Evolutionary conservation across 345 rosid species (phyloP).

Genomic region (Brassica cretica): DNA sequence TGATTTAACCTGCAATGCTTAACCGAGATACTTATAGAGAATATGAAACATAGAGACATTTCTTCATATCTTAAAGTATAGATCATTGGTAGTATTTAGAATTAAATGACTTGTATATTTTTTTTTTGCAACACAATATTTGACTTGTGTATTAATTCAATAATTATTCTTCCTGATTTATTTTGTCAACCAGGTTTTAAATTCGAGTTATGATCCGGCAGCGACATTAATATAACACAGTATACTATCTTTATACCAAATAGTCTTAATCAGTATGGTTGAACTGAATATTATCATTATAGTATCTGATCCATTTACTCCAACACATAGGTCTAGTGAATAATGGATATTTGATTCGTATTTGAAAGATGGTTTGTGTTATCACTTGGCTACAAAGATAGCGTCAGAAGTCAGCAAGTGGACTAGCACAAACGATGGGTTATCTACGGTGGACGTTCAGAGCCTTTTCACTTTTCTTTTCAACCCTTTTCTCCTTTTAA

Average conservation of each 20-base stretch:
- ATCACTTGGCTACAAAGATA: constrained; percentile 1
- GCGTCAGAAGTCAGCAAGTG: constrained; percentile 1
- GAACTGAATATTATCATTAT: neutral
- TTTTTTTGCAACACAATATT: no score
- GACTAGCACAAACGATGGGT: neutral
- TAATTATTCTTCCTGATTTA: neutral
- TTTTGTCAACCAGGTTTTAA: neutral
- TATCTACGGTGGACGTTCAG: constrained; percentile 4
- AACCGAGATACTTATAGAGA: no score
- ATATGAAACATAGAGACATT: no score
- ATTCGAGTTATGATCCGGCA: neutral
- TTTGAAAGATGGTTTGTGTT: neutral
- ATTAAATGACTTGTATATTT: neutral
- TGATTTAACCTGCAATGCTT: no score
- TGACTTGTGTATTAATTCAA: neutral
- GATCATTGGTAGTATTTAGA: no score
- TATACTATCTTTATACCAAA: neutral
- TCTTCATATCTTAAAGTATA: no score
- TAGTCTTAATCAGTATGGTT: neutral
- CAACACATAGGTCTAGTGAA: neutral
- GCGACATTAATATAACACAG: neutral
- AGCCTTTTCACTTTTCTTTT: neutral
- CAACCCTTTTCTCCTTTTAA: neutral
- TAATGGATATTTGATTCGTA: constrained; percentile 6
- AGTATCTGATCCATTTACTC: neutral